These are phyloP conservation scores for Termitomyces sp. DNA, from an alignment of 768 basidiomycete species.

Conservation along the genomic window DNA sequence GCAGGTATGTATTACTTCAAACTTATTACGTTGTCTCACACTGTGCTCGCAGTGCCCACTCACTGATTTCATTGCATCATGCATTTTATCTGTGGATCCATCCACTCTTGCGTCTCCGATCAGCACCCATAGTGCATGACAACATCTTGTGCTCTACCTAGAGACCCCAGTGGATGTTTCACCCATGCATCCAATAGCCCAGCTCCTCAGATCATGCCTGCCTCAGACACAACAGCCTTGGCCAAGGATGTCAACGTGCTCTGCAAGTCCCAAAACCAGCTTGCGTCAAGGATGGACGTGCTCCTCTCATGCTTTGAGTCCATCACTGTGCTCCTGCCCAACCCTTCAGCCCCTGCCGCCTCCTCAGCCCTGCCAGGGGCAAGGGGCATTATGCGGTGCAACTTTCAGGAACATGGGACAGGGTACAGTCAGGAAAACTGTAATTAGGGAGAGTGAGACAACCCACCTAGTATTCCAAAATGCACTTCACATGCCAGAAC, in stretches of 20 bases:
- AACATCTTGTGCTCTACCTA: background rate
- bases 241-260: background rate
- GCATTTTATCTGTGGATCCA: background rate
- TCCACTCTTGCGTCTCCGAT: background rate
- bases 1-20: no score
- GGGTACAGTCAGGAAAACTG: no score
- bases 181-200: background rate
- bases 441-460: no score
- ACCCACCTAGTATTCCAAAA: no score
- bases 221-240: background rate
- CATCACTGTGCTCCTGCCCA: background rate
- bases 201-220: background rate
- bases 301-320: background rate
- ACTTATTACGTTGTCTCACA: background rate
- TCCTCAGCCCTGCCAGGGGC: no score
- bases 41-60: background rate
- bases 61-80: background rate
- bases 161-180: background rate
- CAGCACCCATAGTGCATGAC: background rate
- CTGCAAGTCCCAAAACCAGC: background rate
- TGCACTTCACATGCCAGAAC: no score
- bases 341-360: no score
- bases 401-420: no score
- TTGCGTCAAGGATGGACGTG: background rate
- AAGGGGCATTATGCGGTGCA: no score